Percentiles rank a stretch among this genome's conserved stretches.
These are phyloP conservation scores for Candida krabiensis DNA, from an alignment of 805 yeast species.

Conservation along the genomic window DNA sequence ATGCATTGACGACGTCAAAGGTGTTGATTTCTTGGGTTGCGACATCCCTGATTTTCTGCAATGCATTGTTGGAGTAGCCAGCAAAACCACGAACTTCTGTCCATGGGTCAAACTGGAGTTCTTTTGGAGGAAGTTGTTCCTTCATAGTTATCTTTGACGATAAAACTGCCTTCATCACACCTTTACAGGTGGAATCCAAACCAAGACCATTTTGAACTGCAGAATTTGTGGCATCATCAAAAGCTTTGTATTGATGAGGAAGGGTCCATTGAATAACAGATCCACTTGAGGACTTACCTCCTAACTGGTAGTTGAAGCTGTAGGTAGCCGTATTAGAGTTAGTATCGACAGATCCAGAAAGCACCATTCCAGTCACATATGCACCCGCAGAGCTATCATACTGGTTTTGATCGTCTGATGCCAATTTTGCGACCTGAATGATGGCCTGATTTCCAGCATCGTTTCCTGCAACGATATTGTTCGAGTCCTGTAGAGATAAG, in stretches of 20 bases:
- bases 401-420: slow-evolving; percentile 34
- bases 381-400: slow-evolving; percentile 72
- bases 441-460: slow-evolving; percentile 37
- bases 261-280: slow-evolving; percentile 45
- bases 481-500: slow-evolving; percentile 23
- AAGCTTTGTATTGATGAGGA: slow-evolving; percentile 51
- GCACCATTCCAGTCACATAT: slow-evolving; percentile 49
- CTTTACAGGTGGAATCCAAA: slow-evolving; percentile 56
- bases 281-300: slow-evolving; percentile 25
- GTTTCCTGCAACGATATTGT: slow-evolving; percentile 36
- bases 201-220: slow-evolving; percentile 27
- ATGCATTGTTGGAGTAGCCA: slow-evolving; percentile 35
- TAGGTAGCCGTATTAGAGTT: slow-evolving; percentile 38
- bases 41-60: slow-evolving; percentile 41
- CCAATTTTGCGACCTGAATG: slow-evolving; percentile 52
- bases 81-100: slow-evolving; percentile 43
- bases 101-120: slow-evolving; percentile 58
- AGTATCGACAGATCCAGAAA: slow-evolving; percentile 39
- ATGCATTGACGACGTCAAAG: slow-evolving; percentile 52
- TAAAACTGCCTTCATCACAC: slow-evolving; percentile 47
- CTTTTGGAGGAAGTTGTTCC: slow-evolving; percentile 30
- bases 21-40: slow-evolving; percentile 54
- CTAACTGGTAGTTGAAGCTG: slow-evolving; percentile 37
- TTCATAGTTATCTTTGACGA: slow-evolving; percentile 33
- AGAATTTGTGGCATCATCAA: slow-evolving; percentile 25